A percentile compares a stretch with the other conserved stretches of the same genome.
Conservation (phyloP, 2,329 filamentous ascomycete species). For the Botrytis pseudocinerea region DNA sequence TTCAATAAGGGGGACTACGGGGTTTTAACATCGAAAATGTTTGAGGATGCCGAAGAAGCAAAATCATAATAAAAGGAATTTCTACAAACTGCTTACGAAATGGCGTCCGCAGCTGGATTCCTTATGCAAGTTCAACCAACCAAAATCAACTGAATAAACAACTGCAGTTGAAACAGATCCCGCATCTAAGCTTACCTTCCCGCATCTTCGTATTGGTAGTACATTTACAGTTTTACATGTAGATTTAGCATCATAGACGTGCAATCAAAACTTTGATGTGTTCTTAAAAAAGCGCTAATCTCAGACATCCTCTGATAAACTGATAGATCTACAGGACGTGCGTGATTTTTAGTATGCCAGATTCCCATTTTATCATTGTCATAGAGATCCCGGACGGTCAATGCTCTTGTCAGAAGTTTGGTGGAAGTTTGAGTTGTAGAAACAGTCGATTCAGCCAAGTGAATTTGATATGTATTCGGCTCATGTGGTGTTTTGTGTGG, state of each 20-base stretch:
- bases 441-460: background rate
- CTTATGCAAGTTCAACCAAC: background rate
- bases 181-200: background rate
- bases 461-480: background rate
- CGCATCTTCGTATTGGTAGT: background rate
- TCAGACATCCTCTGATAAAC: background rate
- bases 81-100: background rate
- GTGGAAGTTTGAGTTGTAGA: background rate
- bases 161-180: conserved; percentile 13
- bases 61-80: background rate
- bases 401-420: background rate
- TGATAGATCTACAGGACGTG: conserved; percentile 1
- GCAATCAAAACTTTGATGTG: background rate
- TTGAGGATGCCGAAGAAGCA: background rate
- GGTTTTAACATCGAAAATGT: background rate
- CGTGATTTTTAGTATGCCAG: background rate
- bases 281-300: background rate
- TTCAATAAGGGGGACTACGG: no score
- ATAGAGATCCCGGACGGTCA: background rate
- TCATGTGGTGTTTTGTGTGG: background rate
- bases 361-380: background rate
- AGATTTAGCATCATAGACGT: background rate
- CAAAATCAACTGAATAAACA: background rate
- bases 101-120: background rate
- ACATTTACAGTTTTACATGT: background rate